Evolutionary conservation across 331 rosid genomes (phyloP).

Genomic region (Erythrophleum ivorense): DNA sequence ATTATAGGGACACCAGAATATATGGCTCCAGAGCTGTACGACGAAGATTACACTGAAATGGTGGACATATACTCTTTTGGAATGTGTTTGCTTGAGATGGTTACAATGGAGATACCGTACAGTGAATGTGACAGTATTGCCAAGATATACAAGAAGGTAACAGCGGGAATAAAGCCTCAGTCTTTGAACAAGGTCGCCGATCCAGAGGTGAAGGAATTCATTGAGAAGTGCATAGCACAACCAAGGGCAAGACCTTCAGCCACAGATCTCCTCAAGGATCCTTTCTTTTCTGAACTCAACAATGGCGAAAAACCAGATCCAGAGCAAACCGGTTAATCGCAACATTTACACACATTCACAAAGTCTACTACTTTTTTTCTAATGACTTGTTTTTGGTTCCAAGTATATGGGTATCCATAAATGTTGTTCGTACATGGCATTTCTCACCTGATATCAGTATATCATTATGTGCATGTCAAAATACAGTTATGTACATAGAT

Average conservation of each 20-base stretch:
- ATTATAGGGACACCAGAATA: conserved; percentile 89
- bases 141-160: conserved; percentile 88
- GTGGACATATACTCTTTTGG: conserved; percentile 96
- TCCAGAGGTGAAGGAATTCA: conserved; percentile 73
- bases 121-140: conserved; percentile 85
- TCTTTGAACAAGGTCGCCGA: conserved; percentile 65
- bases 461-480: not conserved
- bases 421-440: conserved; percentile 26
- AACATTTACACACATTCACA: not conserved
- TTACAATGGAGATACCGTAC: conserved; percentile 88
- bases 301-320: conserved; percentile 45
- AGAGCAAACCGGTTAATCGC: conserved; percentile 28
- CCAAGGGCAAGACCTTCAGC: conserved; percentile 96
- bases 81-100: conserved; percentile 96
- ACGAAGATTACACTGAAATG: conserved; percentile 95
- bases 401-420: conserved; percentile 16
- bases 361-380: not conserved
- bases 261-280: conserved; percentile 78
- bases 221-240: conserved; percentile 81
- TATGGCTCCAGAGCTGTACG: conserved; percentile 96
- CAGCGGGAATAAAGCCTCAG: conserved; percentile 72
- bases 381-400: conserved; percentile 15
- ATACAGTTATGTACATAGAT: conserved; percentile 21
- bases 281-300: conserved; percentile 72
- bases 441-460: conserved; percentile 7